Evolutionary conservation across 2,329 filamentous ascomycete species (phyloP), one percentile per base, ranked within the genome.

Genomic region (Fusarium oxysporum): DNA sequence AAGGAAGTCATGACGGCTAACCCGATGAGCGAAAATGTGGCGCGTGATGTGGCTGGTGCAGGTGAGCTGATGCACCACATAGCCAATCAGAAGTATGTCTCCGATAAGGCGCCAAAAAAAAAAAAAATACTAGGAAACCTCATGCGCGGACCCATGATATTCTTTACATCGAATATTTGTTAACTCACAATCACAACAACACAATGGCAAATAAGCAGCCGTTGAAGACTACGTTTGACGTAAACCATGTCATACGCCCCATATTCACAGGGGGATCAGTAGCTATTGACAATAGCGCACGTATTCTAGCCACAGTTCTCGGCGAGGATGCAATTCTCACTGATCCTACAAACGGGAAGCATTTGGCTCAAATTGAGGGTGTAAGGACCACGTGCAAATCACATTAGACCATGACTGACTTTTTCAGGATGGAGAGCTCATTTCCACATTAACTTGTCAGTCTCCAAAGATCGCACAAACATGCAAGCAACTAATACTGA

Each of bases 211-310:
- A 84, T 69, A 90, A 90, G 81, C 84, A 89, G 67, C 85, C 89
- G 23, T 86, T 89, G 76, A 97, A 95, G 86, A 98, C 95, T 65
- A 97, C 96, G 7, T 99, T 98, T 82, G 93, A 97, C 79, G 90
- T 92, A 65, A 89, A 89, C 73, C 91, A 92, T 78, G 93, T 94
- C 53, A 93, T 99, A 62, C 93, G 95, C 77, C 96, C 96, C 25
- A 96, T 98, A 55, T 98, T 96, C 80, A 97, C 96, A 4, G 96
- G 96, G 61, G 96, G 96, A 47, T 92, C 93, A 73, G 91, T 97
- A 66, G 91, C 94, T 35, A 88, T 98, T 69, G 94, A 96, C 85
- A 89, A 91, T 81, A 90, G 90, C 83, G 95, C 95, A 57, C 90
- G 90, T 77, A 90, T 98, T 71, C 87, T 99, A 61, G 96, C 95